Base-by-base conservation (phyloP, 2,329 filamentous ascomycete species). In the Lachnellula hyalina region DNA sequence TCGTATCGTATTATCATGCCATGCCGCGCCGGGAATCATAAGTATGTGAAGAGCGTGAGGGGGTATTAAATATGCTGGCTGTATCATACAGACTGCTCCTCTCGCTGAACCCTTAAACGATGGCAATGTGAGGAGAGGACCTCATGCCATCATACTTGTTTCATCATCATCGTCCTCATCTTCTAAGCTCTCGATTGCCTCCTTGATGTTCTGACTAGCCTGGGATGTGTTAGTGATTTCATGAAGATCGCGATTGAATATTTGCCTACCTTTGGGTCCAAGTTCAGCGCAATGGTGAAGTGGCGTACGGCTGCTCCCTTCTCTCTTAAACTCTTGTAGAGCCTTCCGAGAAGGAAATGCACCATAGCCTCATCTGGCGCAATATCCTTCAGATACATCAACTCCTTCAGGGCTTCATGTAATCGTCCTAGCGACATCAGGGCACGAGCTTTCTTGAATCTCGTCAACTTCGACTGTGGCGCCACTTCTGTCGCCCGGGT, bases 331-430 rank as follows among this genome's bases (percentile, higher is more conserved):
- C 77, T 79, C 71, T 87, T 87, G 73, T 91, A 90, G 59, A 91
- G 80, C 68, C 90, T 89, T 19, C 92, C 95, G 40, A 99, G 83
- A 59, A 96, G 76, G 75, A 96, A 99, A 74, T 96, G 94, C 38
- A 99, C 92, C 66, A 92, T 96, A 4, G 93, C 90, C 71, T 97
- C 93, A 67, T 99, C 92, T 0, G 94, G 93, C 5, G 91, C 92
- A 59, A 96, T 79, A 63, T 96, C 90, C 68, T 95, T 94, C 56
- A 99, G 74, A n/a, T 92, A 81, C 71, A 91, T 84, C 52, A 99
- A 77, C 69, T 99, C 94, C 25, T 81, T 80, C 60, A 95, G 80
- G 0, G 94, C 94, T 47, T 84, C 79, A 36, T 88, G 79, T 46
- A 88, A 79, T 71, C 77, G 85, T 61, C 75, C 83, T 25, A 96